Conservation (phyloP, 805 yeast genomes). For the Lipomyces sp. region DNA sequence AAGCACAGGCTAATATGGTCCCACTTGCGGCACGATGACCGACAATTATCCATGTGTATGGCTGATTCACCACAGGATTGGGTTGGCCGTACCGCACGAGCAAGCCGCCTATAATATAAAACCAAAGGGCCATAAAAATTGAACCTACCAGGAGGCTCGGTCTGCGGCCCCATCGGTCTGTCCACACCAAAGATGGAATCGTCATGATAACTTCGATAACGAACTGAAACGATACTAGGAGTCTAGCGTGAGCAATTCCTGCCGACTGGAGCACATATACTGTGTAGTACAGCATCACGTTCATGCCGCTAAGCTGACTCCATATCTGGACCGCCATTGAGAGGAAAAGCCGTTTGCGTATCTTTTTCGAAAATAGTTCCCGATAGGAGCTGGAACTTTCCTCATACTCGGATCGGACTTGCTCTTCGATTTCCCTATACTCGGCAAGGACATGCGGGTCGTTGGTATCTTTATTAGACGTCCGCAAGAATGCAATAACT, state of each 20-base stretch:
- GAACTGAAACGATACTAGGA: too few species aligned
- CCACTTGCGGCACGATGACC: constrained; percentile 53
- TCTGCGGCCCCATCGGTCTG: constrained; percentile 96
- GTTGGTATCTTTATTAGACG: constrained; percentile 74
- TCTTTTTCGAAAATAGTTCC: too few species aligned
- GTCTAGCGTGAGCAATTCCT: too few species aligned
- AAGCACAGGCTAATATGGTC: constrained; percentile 58
- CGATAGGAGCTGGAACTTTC: too few species aligned
- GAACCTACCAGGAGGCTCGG: constrained; percentile 82
- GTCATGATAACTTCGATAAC: too few species aligned
- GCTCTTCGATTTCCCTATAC: constrained; percentile 78
- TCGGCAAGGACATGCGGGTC: constrained; percentile 70
- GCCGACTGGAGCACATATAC: too few species aligned
- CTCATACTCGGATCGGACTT: constrained; percentile 71
- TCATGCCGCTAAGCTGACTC: constrained; percentile 95
- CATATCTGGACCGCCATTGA: too few species aligned
- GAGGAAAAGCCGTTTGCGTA: too few species aligned
- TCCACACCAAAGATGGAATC: constrained; percentile 88
- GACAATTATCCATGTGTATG: neutral
- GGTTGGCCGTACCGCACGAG: neutral
- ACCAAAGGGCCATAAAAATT: constrained; percentile 73
- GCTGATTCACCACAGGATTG: neutral
- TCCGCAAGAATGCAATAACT: constrained; percentile 78
- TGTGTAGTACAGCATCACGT: too few species aligned
- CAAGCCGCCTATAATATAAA: constrained; percentile 53